Percentiles rank a stretch among this genome's conserved stretches.
Evolutionary conservation across 371 early-diverging fungal genomes (phyloP).

Genomic region (Coemansia linderi): DNA sequence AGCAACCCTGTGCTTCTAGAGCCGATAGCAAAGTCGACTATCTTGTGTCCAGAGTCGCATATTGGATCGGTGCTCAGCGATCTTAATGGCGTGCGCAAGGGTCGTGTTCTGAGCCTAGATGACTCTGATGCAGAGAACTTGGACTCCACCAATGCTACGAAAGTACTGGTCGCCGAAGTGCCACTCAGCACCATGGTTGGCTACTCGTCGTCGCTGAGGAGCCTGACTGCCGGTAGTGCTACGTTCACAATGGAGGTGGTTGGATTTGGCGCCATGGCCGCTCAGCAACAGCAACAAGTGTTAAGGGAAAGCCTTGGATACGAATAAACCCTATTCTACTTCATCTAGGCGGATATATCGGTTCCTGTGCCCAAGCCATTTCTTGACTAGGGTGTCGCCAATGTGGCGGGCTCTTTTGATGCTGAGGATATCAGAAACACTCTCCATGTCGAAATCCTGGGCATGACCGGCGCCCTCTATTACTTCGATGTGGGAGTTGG

Average conservation of each 20-base stretch:
- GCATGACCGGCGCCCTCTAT: conserved; percentile 13
- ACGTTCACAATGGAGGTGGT: conserved; percentile 82
- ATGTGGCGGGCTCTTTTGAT: conserved; percentile 8
- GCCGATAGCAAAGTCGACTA: conserved; percentile 82
- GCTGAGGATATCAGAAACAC: not conserved
- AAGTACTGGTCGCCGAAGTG: conserved; percentile 63
- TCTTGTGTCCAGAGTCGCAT: conserved; percentile 70
- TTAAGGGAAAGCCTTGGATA: conserved; percentile 62
- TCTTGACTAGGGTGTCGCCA: conserved; percentile 8
- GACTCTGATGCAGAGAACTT: conserved; percentile 48
- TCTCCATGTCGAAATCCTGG: not conserved
- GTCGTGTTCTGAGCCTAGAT: conserved; percentile 63
- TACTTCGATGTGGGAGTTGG: not conserved
- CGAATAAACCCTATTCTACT: not conserved
- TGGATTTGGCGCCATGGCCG: conserved; percentile 79
- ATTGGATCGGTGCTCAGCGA: conserved; percentile 84
- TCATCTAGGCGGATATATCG: not conserved
- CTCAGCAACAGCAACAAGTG: conserved; percentile 70
- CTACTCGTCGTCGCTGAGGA: conserved; percentile 81
- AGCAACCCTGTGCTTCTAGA: conserved; percentile 73
- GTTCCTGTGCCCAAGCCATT: not conserved
- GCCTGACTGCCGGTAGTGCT: conserved; percentile 84
- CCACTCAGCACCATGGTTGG: conserved; percentile 87
- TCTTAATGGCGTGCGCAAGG: conserved; percentile 76
- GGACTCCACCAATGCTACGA: conserved; percentile 45